phyloP scores from a whole-genome alignment of 306 rosid genomes.

The Cicer yamashitae region DNA sequence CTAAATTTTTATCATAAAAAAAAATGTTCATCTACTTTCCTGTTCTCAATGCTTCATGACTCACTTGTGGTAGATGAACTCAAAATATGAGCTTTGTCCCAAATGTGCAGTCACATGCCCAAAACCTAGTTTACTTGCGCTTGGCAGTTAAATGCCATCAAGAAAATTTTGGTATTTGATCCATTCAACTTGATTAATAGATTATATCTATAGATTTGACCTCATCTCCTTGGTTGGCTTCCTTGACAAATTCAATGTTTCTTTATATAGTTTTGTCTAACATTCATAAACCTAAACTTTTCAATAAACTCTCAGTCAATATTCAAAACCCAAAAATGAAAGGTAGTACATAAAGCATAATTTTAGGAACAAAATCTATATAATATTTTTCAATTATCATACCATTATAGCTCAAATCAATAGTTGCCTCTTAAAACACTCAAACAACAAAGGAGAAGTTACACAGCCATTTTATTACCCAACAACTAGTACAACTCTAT shows the following conservation, averaged over 20 bases:
- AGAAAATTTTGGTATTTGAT: no score
- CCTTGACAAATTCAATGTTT: no score
- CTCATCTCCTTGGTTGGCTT: background rate
- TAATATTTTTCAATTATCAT: background rate
- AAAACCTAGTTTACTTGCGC: no score
- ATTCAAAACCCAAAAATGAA: background rate
- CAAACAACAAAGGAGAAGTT: constrained; percentile 1
- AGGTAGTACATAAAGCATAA: background rate
- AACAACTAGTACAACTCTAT: constrained; percentile 22
- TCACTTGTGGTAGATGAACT: no score
- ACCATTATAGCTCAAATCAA: constrained; percentile 28
- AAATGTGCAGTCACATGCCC: no score
- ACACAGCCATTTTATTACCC: constrained; percentile 36
- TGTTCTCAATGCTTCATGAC: no score
- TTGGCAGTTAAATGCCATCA: no score
- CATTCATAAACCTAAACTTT: background rate
- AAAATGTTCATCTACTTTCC: no score
- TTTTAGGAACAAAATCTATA: background rate
- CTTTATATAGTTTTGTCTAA: no score
- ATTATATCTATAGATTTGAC: background rate
- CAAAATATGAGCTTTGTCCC: no score
- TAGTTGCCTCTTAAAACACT: constrained; percentile 1
- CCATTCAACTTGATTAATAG: no score
- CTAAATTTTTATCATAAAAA: no score
- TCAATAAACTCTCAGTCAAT: background rate